phyloP scores from a whole-genome alignment of 192 early-diverging fungal genomes.

The Blastocladiella britannica region DNA sequence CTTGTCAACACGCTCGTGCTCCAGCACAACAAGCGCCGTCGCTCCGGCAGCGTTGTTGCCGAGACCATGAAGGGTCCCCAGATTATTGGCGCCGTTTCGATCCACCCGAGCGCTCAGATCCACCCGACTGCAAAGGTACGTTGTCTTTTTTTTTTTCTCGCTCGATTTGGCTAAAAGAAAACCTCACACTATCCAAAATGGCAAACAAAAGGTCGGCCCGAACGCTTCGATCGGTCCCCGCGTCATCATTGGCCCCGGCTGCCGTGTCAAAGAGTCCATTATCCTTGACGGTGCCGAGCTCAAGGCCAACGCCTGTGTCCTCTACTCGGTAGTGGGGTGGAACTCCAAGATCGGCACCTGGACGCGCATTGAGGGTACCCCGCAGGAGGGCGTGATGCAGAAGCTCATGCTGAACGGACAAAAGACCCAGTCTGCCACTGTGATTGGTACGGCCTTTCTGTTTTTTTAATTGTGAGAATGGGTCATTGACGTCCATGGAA shows the following conservation, averaged over 20 bases:
- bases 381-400: slow-evolving; percentile 24
- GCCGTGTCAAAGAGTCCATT: slow-evolving; percentile 82
- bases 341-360: slow-evolving; percentile 80
- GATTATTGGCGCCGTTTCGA: slow-evolving; percentile 76
- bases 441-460: slow-evolving; percentile 44
- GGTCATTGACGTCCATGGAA: not conserved
- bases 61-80: slow-evolving; percentile 32
- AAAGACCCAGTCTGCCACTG: slow-evolving; percentile 78
- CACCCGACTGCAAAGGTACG: slow-evolving; percentile 69
- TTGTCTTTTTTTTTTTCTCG: not conserved
- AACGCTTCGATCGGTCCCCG: slow-evolving; percentile 90
- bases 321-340: slow-evolving; percentile 84
- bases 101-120: slow-evolving; percentile 80
- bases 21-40: slow-evolving; percentile 52
- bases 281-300: slow-evolving; percentile 81
- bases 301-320: slow-evolving; percentile 67
- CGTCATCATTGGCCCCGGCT: slow-evolving; percentile 67
- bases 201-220: slow-evolving; percentile 49
- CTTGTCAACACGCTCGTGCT: slow-evolving; percentile 84
- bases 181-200: not conserved
- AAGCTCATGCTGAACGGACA: slow-evolving; percentile 67
- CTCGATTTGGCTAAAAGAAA: not conserved
- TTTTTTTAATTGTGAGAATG: not conserved
- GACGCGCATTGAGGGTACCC: slow-evolving; percentile 80
- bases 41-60: slow-evolving; percentile 27